These are phyloP conservation scores for Arabidopsis suecica DNA, from an alignment of 345 rosid genomes.

Conservation along the genomic window DNA sequence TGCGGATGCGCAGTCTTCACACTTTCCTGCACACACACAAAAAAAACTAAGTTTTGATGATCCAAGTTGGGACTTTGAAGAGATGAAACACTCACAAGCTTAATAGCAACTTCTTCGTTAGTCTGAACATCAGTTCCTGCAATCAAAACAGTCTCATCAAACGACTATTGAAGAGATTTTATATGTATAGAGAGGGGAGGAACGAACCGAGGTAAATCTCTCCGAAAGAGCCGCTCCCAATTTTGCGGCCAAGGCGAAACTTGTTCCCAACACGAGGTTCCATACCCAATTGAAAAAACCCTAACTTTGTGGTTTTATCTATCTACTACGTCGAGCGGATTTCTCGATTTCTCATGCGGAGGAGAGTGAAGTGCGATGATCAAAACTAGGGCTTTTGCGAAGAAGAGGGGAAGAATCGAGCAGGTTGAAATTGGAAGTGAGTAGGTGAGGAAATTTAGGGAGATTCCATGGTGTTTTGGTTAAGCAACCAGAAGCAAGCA, in stretches of 20 bases:
- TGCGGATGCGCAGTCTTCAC: conserved; percentile 94
- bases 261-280: conserved; percentile 86
- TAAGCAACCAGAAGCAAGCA: neutral
- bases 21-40: conserved; percentile 60
- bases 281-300: conserved; percentile 53
- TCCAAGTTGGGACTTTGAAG: neutral
- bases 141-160: conserved; percentile 23
- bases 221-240: conserved; percentile 97
- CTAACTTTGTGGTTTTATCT: conserved; percentile 23
- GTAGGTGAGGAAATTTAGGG: conserved; percentile 35
- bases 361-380: neutral
- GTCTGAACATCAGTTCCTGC: conserved; percentile 83
- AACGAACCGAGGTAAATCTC: conserved; percentile 90
- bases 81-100: conserved; percentile 70
- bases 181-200: neutral
- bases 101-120: conserved; percentile 94
- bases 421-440: neutral
- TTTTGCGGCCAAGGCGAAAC: conserved; percentile 93
- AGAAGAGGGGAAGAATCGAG: conserved; percentile 6
- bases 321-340: neutral
- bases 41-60: neutral
- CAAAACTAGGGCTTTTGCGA: conserved; percentile 22
- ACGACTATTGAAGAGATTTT: neutral
- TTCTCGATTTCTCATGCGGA: neutral
- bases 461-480: conserved; percentile 18